phyloP scores from a whole-genome alignment of 768 basidiomycete genomes.

The Lentinula edodes region DNA sequence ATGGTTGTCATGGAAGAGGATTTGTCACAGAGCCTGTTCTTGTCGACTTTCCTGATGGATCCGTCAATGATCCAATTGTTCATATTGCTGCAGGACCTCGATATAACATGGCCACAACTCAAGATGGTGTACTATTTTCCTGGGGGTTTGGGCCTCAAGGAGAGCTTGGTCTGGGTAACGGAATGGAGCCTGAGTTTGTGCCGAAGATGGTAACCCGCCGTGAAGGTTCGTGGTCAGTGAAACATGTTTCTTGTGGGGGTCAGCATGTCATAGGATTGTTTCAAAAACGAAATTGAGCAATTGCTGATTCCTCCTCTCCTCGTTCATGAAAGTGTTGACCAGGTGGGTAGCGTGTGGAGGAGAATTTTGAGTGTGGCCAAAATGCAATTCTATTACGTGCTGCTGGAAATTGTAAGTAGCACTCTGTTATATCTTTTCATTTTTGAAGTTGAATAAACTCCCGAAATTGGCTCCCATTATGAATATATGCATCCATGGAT shows the following conservation, averaged over 20 bases:
- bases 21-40: constrained; percentile 43
- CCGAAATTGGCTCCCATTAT: too few species aligned
- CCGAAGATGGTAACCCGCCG: constrained; percentile 43
- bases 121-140: constrained; percentile 38
- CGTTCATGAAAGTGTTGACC: too few species aligned
- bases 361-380: too few species aligned
- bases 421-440: too few species aligned
- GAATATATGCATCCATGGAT: too few species aligned
- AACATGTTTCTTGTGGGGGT: constrained; percentile 42
- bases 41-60: constrained; percentile 31
- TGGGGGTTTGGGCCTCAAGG: constrained; percentile 48
- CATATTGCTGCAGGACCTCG: constrained; percentile 43
- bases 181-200: background rate
- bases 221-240: constrained; percentile 36
- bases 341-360: too few species aligned
- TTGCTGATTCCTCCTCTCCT: background rate
- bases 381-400: too few species aligned
- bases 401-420: too few species aligned
- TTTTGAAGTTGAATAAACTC: too few species aligned
- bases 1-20: constrained; percentile 23
- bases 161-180: constrained; percentile 39
- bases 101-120: constrained; percentile 45
- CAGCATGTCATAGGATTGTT: constrained; percentile 45
- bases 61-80: constrained; percentile 33
- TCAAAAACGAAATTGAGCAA: constrained; percentile 20